Evolutionary conservation across 164 flowering plant species (phyloP), one percentile per base, ranked within the genome.

Genomic region (Cinnamomum micranthum): DNA sequence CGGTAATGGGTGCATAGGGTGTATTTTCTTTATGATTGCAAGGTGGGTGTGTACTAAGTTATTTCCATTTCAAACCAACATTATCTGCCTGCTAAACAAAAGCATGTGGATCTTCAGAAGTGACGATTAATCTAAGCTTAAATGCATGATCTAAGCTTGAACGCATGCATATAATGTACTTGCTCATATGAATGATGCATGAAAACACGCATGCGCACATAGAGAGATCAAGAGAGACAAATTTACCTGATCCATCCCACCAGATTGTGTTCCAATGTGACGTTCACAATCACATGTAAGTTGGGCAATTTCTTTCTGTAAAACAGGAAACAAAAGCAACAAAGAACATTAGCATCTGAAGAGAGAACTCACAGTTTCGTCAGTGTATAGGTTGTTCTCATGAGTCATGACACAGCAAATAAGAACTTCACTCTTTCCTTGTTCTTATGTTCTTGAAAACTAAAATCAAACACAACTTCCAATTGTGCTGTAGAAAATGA

Each of bases 201-300:
- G 60, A 14, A 55, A 55, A 19, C 60, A 14, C 1, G 2, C 20
- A 15, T 17, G n/a, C 5, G 7, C 60, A 52, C 22, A 52, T 66
- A 41, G 47, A 41, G 47, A 41, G 47, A 41, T 41, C 47, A 41
- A 41, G 47, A 41, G 47, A 41, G 47, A 41, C 2, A 6, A 41
- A 41, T 68, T 81, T 58, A 95, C 99, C 95, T 96, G 99, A 82
- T 96, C 98, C 99, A 96, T 96, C 71, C 98, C 99, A 78, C 98
- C 97, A 69, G 97, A 94, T 60, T 94, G 97, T n/a, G 99, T 92
- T 76, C 98, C 98, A 81, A 96, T 92, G 77, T 96, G 97, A 62
- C 94, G 87, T 73, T 96, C 99, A 75, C 99, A 94, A 19, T 88
- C 98, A 78, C 99, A 96, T 15, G 98, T 91, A 69, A 96, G 88